These are phyloP conservation scores for Solanum stenotomum DNA, from an alignment of 257 asterid genomes.

Conservation along the genomic window DNA sequence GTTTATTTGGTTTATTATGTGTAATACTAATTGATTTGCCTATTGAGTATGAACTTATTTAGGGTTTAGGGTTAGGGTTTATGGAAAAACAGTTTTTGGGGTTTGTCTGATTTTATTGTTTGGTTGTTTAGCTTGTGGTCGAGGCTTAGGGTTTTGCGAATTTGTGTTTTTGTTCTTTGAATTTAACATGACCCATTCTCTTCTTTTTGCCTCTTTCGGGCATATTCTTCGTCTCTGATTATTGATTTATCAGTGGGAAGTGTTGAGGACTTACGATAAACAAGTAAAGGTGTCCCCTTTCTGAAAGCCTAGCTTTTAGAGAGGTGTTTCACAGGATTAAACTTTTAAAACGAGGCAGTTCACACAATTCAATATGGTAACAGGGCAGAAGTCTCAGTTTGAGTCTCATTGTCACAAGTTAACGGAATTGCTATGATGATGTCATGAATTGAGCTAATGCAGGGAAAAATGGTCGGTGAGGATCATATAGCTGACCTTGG, in stretches of 20 bases:
- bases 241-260: not conserved
- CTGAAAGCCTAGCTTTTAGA: not conserved
- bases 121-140: not conserved
- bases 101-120: not conserved
- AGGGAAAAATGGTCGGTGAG: not conserved
- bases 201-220: not conserved
- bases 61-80: not conserved
- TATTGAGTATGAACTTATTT: not conserved
- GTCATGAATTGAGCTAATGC: not conserved
- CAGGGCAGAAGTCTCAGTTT: not conserved
- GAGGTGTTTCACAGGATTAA: not conserved
- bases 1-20: too few species aligned
- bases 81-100: not conserved
- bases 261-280: not conserved
- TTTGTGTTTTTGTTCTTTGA: not conserved
- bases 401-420: not conserved
- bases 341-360: not conserved
- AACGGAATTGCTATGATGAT: not conserved
- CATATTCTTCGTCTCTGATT: not conserved
- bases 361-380: not conserved
- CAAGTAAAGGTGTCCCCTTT: not conserved
- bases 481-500: not conserved
- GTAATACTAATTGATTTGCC: not conserved
- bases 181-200: not conserved
- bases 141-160: slow-evolving; percentile 7